A percentile compares a stretch with the other conserved stretches of the same genome.
Conservation (phyloP, 139 green algal species). For the Zygnema circumcarinatum region DNA sequence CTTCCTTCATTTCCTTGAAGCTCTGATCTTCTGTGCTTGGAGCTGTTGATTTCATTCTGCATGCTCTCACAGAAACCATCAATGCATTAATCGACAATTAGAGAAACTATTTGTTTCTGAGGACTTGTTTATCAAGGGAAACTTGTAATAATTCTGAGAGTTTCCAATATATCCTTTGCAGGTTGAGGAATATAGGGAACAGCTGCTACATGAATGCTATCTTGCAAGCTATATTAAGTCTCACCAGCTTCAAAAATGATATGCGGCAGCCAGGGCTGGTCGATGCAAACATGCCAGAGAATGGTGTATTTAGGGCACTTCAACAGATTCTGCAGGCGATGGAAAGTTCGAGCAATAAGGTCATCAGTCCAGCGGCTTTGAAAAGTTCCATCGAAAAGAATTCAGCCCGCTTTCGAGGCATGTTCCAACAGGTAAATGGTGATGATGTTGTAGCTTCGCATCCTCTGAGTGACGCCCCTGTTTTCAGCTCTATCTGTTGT, state of each 20-base stretch:
- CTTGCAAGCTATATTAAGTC: constrained; percentile 68
- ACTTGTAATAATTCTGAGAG: no score
- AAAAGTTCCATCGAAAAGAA: constrained; percentile 10
- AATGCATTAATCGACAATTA: no score
- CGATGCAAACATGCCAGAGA: constrained; percentile 28
- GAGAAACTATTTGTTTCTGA: no score
- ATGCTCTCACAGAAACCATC: no score
- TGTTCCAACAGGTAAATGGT: constrained; percentile 61
- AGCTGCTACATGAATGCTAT: constrained; percentile 74
- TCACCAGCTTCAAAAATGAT: constrained; percentile 64
- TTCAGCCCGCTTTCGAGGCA: constrained; percentile 39
- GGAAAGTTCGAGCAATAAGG: not conserved
- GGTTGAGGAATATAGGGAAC: constrained; percentile 71
- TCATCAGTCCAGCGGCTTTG: constrained; percentile 5
- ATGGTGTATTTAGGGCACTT: constrained; percentile 24
- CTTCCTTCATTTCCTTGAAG: no score
- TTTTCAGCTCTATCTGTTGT: no score
- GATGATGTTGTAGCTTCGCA: no score
- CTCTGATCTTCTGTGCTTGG: no score
- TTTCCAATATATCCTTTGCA: no score
- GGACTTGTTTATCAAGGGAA: no score
- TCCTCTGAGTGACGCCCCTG: no score
- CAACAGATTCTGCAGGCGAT: not conserved
- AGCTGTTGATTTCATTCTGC: no score
- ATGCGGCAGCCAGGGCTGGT: constrained; percentile 25